Evolutionary conservation across 179 eudicot genomes (phyloP).

Genomic region (Silene vulgaris): DNA sequence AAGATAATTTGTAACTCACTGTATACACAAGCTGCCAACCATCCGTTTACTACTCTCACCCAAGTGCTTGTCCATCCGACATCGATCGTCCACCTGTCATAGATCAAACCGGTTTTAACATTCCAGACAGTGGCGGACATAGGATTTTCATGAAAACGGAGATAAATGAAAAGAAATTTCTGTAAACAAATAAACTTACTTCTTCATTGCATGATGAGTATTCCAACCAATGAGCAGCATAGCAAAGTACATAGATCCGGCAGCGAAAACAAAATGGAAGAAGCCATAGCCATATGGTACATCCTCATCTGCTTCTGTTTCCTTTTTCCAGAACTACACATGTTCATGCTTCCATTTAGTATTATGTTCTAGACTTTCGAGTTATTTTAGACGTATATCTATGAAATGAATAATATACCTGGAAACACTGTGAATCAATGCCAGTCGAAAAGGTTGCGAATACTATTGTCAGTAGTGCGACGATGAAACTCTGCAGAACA

Average conservation of each 20-base stretch:
- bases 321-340: slow-evolving; percentile 59
- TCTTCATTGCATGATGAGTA: slow-evolving; percentile 62
- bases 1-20: slow-evolving; percentile 37
- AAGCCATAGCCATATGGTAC: slow-evolving; percentile 83
- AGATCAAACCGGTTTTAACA: neutral
- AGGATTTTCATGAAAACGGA: too few relatives aligned
- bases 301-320: slow-evolving; percentile 48
- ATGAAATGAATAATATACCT: slow-evolving; percentile 34
- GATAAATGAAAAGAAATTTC: neutral
- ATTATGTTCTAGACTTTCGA: neutral
- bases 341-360: neutral
- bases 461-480: slow-evolving; percentile 71
- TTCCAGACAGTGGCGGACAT: neutral
- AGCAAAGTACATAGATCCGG: slow-evolving; percentile 84
- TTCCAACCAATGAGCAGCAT: slow-evolving; percentile 86
- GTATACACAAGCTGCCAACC: slow-evolving; percentile 83
- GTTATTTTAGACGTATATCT: too few relatives aligned
- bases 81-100: slow-evolving; percentile 80
- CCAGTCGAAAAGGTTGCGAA: slow-evolving; percentile 89
- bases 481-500: slow-evolving; percentile 59
- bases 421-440: slow-evolving; percentile 81
- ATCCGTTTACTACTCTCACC: slow-evolving; percentile 81
- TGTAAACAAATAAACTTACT: slow-evolving; percentile 31
- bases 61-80: slow-evolving; percentile 94
- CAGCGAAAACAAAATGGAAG: slow-evolving; percentile 81